A percentile compares a stretch with the other conserved stretches of the same genome.
Conservation (phyloP, 2,329 filamentous ascomycete species). For the Penicillium nordicum region DNA sequence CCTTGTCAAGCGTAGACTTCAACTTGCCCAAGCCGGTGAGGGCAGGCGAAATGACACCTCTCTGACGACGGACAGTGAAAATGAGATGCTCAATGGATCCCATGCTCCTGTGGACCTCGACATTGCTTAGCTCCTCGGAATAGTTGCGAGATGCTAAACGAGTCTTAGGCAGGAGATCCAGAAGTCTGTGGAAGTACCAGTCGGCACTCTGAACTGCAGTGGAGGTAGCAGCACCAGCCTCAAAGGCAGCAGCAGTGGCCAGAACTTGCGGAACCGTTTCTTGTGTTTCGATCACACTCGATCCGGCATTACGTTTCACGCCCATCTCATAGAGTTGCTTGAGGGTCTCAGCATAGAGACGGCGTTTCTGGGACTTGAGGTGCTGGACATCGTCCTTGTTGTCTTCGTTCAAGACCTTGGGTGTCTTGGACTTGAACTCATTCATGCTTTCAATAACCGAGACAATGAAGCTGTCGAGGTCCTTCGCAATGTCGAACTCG, state of each 20-base stretch:
- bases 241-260: conserved; percentile 50
- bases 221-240: conserved; percentile 19
- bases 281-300: conserved; percentile 70
- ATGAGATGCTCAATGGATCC: conserved; percentile 86
- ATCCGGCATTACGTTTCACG: conserved; percentile 75
- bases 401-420: conserved; percentile 74
- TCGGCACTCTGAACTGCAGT: conserved; percentile 51
- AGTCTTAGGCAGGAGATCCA: conserved; percentile 68
- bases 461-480: conserved; percentile 65
- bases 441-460: conserved; percentile 65
- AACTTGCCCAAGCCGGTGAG: conserved; percentile 31
- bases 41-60: conserved; percentile 34
- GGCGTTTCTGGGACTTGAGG: conserved; percentile 84
- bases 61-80: conserved; percentile 45
- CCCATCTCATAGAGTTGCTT: conserved; percentile 85
- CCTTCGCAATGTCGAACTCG: conserved; percentile 55
- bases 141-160: conserved; percentile 68
- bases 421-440: conserved; percentile 79
- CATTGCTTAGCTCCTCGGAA: conserved; percentile 77
- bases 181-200: conserved; percentile 72
- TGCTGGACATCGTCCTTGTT: conserved; percentile 82
- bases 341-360: conserved; percentile 83
- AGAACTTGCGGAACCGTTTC: conserved; percentile 67
- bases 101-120: conserved; percentile 73
- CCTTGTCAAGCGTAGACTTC: conserved; percentile 29